These are phyloP conservation scores for Penicillium psychrosexuale DNA, from an alignment of 2,329 filamentous ascomycete species.

Conservation along the genomic window DNA sequence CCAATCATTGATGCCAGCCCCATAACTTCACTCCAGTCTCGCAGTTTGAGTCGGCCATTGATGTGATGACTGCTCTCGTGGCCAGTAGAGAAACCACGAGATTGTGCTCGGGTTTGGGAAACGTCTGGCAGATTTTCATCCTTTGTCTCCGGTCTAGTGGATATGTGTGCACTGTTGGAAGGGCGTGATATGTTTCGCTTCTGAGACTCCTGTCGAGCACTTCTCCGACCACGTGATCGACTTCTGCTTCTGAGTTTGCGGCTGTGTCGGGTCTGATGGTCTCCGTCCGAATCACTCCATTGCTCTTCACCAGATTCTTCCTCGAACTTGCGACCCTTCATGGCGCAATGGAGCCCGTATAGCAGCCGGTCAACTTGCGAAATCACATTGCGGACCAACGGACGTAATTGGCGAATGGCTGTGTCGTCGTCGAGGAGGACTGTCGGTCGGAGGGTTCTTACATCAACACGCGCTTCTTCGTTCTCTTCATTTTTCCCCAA, in stretches of 20 bases:
- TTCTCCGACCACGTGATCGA: conserved; percentile 27
- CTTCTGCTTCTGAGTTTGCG: conserved; percentile 17
- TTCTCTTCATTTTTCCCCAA: conserved; percentile 5
- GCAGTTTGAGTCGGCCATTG: conserved; percentile 38
- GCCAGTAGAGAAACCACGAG: conserved; percentile 8
- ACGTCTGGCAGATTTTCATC: conserved; percentile 4
- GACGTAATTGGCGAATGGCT: conserved; percentile 60
- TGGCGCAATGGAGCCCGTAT: conserved; percentile 65
- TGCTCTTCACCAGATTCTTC: conserved; percentile 31
- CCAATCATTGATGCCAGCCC: conserved; percentile 73
- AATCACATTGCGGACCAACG: conserved; percentile 68
- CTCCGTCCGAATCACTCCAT: conserved; percentile 29
- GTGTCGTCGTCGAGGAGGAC: conserved; percentile 18
- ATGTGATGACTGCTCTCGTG: conserved; percentile 4
- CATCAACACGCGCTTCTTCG: conserved; percentile 16
- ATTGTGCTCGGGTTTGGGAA: conserved; percentile 16
- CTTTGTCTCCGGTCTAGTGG: conserved; percentile 6
- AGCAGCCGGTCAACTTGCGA: conserved; percentile 67
- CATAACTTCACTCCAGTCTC: conserved; percentile 84
- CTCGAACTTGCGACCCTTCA: conserved; percentile 49
- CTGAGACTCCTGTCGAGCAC: conserved; percentile 15
- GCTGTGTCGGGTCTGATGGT: conserved; percentile 4
- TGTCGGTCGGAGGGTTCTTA: conserved; percentile 28
- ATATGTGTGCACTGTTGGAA: conserved; percentile 8
- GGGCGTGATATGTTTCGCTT: conserved; percentile 4